phyloP scores from a whole-genome alignment of 2,329 filamentous ascomycete genomes.

The Fusarium abutilonis region DNA sequence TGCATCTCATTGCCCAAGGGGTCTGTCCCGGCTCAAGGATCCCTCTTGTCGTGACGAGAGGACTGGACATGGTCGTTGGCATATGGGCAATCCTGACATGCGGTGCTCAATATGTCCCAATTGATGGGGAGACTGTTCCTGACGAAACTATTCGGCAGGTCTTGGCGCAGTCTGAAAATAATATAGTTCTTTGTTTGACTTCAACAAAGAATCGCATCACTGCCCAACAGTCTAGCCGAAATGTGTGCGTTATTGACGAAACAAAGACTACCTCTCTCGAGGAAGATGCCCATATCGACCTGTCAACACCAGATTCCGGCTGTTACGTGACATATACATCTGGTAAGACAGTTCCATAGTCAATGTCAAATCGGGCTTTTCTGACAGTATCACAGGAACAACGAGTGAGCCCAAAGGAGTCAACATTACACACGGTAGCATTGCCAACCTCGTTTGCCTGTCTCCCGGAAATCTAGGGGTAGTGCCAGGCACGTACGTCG shows the following conservation, averaged over 20 bases:
- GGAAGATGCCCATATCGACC: slow-evolving; percentile 42
- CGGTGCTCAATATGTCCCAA: slow-evolving; percentile 68
- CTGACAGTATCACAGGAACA: slow-evolving; percentile 51
- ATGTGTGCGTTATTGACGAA: slow-evolving; percentile 47
- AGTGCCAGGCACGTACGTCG: slow-evolving; percentile 60
- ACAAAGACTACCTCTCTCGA: not conserved
- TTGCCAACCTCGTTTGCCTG: slow-evolving; percentile 63
- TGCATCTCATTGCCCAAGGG: slow-evolving; percentile 52
- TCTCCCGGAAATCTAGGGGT: slow-evolving; percentile 63
- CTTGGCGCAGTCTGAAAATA: slow-evolving; percentile 57
- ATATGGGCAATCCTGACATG: slow-evolving; percentile 66
- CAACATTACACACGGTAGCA: slow-evolving; percentile 64
- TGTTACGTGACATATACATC: slow-evolving; percentile 66
- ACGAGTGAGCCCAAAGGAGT: slow-evolving; percentile 69
- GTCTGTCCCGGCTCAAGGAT: slow-evolving; percentile 58
- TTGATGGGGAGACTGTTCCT: slow-evolving; percentile 65
- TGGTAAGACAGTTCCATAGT: slow-evolving; percentile 46
- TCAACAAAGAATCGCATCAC: slow-evolving; percentile 50
- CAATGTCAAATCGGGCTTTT: not conserved
- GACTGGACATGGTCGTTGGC: slow-evolving; percentile 66
- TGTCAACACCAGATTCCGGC: slow-evolving; percentile 51
- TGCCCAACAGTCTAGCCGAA: slow-evolving; percentile 40
- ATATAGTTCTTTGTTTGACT: slow-evolving; percentile 59
- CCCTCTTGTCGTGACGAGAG: slow-evolving; percentile 64
- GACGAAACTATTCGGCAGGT: slow-evolving; percentile 61